Conservation (phyloP, 495 filamentous ascomycete genomes). For the Penicillium diatomitis region DNA sequence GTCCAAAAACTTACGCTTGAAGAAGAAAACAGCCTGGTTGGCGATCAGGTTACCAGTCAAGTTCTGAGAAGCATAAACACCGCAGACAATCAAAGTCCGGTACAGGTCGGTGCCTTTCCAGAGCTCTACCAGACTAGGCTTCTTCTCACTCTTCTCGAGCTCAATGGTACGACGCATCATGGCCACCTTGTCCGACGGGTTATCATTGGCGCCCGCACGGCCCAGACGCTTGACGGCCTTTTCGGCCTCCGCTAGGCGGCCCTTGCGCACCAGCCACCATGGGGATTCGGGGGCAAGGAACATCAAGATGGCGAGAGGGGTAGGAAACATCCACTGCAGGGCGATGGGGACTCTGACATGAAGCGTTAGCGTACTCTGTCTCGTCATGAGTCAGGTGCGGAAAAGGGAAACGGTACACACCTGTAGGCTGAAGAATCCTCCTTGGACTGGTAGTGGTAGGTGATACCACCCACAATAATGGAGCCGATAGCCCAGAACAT, state of each 20-base stretch:
- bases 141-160: slow-evolving; percentile 45
- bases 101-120: slow-evolving; percentile 20
- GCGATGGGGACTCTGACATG: slow-evolving; percentile 34
- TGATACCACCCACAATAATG: slow-evolving; percentile 37
- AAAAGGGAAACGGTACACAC: slow-evolving; percentile 22
- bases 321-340: slow-evolving; percentile 40
- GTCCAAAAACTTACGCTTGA: slow-evolving; percentile 17
- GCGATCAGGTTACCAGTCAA: slow-evolving; percentile 20
- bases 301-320: slow-evolving; percentile 25
- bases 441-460: slow-evolving; percentile 32
- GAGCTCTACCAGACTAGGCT: slow-evolving; percentile 24
- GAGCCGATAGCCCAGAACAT: slow-evolving; percentile 39
- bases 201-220: slow-evolving; percentile 14
- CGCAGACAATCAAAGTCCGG: slow-evolving; percentile 22
- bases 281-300: slow-evolving; percentile 42
- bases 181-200: slow-evolving; percentile 26
- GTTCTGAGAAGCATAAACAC: slow-evolving; percentile 23
- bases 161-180: slow-evolving; percentile 69
- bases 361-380: slow-evolving; percentile 19
- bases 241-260: slow-evolving; percentile 31
- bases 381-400: too few species aligned
- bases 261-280: slow-evolving; percentile 40
- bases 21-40: slow-evolving; percentile 21
- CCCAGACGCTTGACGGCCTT: slow-evolving; percentile 28
- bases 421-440: slow-evolving; percentile 28